phyloP scores from a whole-genome alignment of 2,329 filamentous ascomycete species.

The Phialophora chinensis region DNA sequence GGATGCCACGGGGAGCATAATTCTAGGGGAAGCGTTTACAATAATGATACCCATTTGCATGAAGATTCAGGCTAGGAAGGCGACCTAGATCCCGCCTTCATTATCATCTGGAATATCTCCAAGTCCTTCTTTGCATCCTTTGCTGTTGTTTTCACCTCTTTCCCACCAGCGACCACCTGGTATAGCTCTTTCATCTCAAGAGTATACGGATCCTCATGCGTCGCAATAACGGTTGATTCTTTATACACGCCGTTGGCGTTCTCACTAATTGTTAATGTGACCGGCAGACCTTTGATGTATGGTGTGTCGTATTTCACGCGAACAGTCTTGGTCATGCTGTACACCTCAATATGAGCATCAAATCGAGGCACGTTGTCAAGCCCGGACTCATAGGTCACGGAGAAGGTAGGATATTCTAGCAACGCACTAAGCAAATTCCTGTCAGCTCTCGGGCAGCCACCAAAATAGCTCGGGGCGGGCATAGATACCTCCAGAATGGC shows the following conservation, averaged over 20 bases:
- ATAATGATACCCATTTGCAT: not conserved
- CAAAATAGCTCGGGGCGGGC: not conserved
- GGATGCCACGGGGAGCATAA: not conserved
- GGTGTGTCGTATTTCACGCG: constrained; percentile 62
- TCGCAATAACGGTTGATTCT: constrained; percentile 50
- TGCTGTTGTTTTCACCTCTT: constrained; percentile 50
- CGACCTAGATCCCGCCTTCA: constrained; percentile 39
- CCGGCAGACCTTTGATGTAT: constrained; percentile 64
- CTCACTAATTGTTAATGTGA: constrained; percentile 57
- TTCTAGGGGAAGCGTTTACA: not conserved
- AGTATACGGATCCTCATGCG: constrained; percentile 57
- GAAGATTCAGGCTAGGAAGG: not conserved
- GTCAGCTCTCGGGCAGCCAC: not conserved
- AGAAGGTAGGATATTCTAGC: constrained; percentile 50
- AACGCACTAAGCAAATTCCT: constrained; percentile 47
- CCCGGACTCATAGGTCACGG: constrained; percentile 64
- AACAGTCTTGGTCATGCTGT: constrained; percentile 59
- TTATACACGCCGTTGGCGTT: constrained; percentile 48
- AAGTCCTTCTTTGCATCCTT: constrained; percentile 52
- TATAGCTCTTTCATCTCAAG: constrained; percentile 51
- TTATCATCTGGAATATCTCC: constrained; percentile 48
- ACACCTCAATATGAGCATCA: constrained; percentile 77
- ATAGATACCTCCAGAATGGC: constrained; percentile 43
- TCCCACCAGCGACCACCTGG: constrained; percentile 47
- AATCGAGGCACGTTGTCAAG: constrained; percentile 69